A percentile compares a stretch with the other conserved stretches of the same genome.
phyloP scores from a whole-genome alignment of 2,329 filamentous ascomycete species.

The Colletotrichum musicola region DNA sequence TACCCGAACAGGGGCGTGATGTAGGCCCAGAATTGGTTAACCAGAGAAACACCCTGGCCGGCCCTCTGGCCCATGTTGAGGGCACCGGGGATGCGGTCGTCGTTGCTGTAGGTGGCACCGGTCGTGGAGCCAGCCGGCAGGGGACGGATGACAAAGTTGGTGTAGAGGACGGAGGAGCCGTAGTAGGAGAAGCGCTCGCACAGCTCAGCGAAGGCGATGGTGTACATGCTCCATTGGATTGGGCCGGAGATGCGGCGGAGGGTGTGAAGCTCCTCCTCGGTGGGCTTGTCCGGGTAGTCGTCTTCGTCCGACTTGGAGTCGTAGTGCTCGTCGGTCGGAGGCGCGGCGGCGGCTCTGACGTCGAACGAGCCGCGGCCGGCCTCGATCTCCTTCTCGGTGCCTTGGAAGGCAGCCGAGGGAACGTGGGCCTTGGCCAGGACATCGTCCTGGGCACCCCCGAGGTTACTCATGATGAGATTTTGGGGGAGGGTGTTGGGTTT shows the following conservation, averaged over 20 bases:
- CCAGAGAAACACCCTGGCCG: conserved; percentile 60
- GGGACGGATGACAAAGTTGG: conserved; percentile 72
- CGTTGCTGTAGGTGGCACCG: conserved; percentile 57
- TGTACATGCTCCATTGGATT: conserved; percentile 76
- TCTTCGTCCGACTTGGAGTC: conserved; percentile 44
- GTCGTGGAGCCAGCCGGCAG: conserved; percentile 67
- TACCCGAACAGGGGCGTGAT: conserved; percentile 69
- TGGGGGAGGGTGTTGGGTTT: conserved; percentile 2
- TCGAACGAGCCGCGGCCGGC: conserved; percentile 41
- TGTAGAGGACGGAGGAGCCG: conserved; percentile 76
- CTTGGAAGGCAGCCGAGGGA: conserved; percentile 39
- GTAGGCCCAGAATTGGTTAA: conserved; percentile 74
- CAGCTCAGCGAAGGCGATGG: conserved; percentile 79
- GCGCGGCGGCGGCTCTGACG: conserved; percentile 41
- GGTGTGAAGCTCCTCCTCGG: conserved; percentile 71
- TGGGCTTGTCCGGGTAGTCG: conserved; percentile 60
- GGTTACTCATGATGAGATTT: conserved; percentile 39
- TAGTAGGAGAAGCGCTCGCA: conserved; percentile 86
- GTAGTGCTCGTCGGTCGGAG: conserved; percentile 41
- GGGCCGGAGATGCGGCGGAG: conserved; percentile 74
- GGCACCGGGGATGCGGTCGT: conserved; percentile 60
- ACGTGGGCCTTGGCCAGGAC: conserved; percentile 42
- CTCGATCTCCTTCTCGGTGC: conserved; percentile 40
- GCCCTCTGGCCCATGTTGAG: conserved; percentile 70
- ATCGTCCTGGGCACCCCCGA: conserved; percentile 38